Evolutionary conservation across 2,329 filamentous ascomycete genomes (phyloP), one percentile per base, ranked within the genome.

Genomic region (Cercospora nicotianae): DNA sequence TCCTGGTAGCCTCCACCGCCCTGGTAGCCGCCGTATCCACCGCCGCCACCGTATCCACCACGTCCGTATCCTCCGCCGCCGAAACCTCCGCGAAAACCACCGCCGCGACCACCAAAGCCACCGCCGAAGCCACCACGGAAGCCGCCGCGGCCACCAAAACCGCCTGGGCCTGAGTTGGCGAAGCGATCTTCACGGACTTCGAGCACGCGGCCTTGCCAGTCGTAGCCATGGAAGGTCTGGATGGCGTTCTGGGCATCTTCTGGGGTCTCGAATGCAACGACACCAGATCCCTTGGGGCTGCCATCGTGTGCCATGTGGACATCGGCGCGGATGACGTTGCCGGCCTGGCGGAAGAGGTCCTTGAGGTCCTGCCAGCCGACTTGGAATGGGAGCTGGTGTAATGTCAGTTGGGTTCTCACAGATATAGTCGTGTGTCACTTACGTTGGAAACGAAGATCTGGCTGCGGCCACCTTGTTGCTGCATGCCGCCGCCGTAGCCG

Each of bases 311-410:
- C 92, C 69, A 92, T 85, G 80, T 99, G 94, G 67, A 99, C 94
- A 81, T 99, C 95, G 72, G 95, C 95, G 79, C 95, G 93, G 77
- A 97, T 91, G 69, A 99, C 93, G 69, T 88, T 87, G 73, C 92
- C 93, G 83, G 95, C 94, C 87, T 97, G 94, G 78, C 95, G 92
- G 87, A 99, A 99, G 74, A 99, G 87, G 81, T 99, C 95, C 84
- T 99, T 99, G 75, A 99, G 84, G 81, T 99, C 95, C 83, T 99
- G 95, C 95, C 95, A 99, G 79, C 95, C 95, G 75, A 96, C 92
- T 73, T 93, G 96, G 84, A 94, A 99, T 20, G 95, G 95, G 75
- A 99, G 91, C 95, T 99, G 82, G 51, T 75, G 28, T 71, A 66
- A 68, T 72, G 69, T 72, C 61, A 75, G 73, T 77, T 68, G 77